Evolutionary conservation across 371 early-diverging fungal genomes (phyloP).

Genomic region (Conidiobolus incongruus): DNA sequence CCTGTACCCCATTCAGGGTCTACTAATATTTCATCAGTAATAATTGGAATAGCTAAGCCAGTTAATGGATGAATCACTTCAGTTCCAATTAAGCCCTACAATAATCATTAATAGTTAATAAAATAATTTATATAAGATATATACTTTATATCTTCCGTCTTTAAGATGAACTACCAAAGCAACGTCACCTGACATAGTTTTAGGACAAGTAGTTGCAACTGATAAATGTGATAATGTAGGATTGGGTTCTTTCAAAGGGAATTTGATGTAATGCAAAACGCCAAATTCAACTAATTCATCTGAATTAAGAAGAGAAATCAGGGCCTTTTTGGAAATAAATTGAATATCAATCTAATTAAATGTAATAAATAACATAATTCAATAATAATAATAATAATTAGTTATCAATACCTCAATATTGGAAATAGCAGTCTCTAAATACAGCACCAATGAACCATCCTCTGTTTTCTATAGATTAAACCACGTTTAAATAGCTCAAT

Average conservation of each 20-base stretch:
- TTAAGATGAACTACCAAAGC: slow-evolving; percentile 90
- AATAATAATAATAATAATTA: background rate
- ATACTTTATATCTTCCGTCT: slow-evolving; percentile 59
- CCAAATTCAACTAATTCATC: slow-evolving; percentile 59
- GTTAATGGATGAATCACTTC: slow-evolving; percentile 72
- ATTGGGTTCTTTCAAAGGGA: slow-evolving; percentile 25
- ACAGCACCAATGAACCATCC: slow-evolving; percentile 91
- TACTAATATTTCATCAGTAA: slow-evolving; percentile 66
- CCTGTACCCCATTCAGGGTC: slow-evolving; percentile 94
- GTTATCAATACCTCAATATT: slow-evolving; percentile 60
- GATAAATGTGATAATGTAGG: slow-evolving; percentile 33
- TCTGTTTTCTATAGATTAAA: slow-evolving; percentile 72
- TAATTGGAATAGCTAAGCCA: slow-evolving; percentile 62
- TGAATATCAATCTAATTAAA: slow-evolving; percentile 32
- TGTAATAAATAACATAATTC: background rate
- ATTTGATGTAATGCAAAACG: slow-evolving; percentile 38
- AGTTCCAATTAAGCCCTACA: slow-evolving; percentile 48
- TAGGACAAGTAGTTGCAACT: slow-evolving; percentile 95
- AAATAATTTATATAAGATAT: background rate
- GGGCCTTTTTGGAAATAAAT: slow-evolving; percentile 29
- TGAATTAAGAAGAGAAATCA: slow-evolving; percentile 43
- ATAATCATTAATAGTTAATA: background rate
- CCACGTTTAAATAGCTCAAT: slow-evolving; percentile 66
- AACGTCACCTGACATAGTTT: slow-evolving; percentile 98
- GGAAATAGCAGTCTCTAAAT: slow-evolving; percentile 82